Base-by-base conservation (phyloP, 139 green algal species). In the Volvox africanus region DNA sequence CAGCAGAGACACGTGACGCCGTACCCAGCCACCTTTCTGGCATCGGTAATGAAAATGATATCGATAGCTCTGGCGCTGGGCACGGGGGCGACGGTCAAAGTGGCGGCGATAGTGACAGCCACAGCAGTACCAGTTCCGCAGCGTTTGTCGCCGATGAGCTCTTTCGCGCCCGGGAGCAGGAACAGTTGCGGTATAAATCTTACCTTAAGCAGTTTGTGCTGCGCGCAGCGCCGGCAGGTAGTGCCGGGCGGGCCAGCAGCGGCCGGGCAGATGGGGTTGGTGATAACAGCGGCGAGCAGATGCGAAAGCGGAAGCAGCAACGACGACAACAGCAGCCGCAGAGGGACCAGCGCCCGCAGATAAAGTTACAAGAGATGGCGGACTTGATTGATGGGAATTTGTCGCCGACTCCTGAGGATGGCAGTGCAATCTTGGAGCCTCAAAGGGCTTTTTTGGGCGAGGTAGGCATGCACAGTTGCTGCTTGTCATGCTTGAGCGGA, bases 171-270 rank as follows among this genome's bases (percentile, higher is more conserved):
- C 81, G 81, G 17, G 37, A 77, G 61, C 22, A 3, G 20, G 61
- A 73, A 11, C 81, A 28, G 1, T 19, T 28, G 16, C 55, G 28
- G 30, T 88, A 88, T 35, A 24, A 36, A 22, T 32, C 33, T 28
- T 88, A 88, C 65, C 22, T 88, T 13, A 33, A 33, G 6, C n/a
- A 33, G 28, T n/a, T 88, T 17, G 82, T 79, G 26, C 82, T 79
- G 82, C 30, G 61, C 19, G 1, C n/a, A 12, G 32, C 28, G n/a
- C 12, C 26, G 55, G 28, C 13, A 55, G 16, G 44, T 28, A 20
- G 18, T 44, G 36, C 36, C 36, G 78, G 36, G 36, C 36, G 17
- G 78, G 78, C 3, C 78, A 24, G 36, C 36, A 22, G 78, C 14
- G 33, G 77, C 12, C 17, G 77, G 9, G 68, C 17, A 33, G 68